These are phyloP conservation scores for Luzula sylvatica DNA, from an alignment of 176 grass and related monocot genomes.

Conservation along the genomic window DNA sequence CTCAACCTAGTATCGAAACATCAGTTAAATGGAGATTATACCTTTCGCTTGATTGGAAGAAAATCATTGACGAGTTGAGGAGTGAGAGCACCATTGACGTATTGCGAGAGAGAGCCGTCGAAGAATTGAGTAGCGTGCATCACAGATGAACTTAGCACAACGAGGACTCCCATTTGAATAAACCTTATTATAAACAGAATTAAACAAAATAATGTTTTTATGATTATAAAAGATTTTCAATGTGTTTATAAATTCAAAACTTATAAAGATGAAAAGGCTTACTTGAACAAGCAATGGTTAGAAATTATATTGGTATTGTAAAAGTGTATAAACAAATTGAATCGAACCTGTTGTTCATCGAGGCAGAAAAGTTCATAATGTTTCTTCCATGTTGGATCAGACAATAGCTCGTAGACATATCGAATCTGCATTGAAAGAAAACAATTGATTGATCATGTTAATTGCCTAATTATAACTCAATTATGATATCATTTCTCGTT, in stretches of 20 bases:
- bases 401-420: slow-evolving; percentile 88
- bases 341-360: slow-evolving; percentile 57
- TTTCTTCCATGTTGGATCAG: slow-evolving; percentile 69
- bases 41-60: no score
- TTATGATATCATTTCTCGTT: no score
- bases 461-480: neutral
- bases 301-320: neutral
- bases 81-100: no score
- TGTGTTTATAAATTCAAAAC: no score
- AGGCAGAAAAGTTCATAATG: slow-evolving; percentile 90
- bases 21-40: no score
- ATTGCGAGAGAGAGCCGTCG: no score
- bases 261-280: slow-evolving; percentile 9
- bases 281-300: slow-evolving; percentile 65
- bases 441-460: neutral
- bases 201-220: neutral
- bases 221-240: neutral
- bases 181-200: slow-evolving; percentile 40
- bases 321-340: neutral
- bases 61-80: no score
- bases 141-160: slow-evolving; percentile 69
- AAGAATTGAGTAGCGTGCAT: no score
- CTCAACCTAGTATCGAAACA: no score
- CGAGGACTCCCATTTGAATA: slow-evolving; percentile 81
- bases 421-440: slow-evolving; percentile 57